These are phyloP conservation scores for Xylaria sp. DNA, from an alignment of 2,329 filamentous ascomycete genomes.

Conservation along the genomic window DNA sequence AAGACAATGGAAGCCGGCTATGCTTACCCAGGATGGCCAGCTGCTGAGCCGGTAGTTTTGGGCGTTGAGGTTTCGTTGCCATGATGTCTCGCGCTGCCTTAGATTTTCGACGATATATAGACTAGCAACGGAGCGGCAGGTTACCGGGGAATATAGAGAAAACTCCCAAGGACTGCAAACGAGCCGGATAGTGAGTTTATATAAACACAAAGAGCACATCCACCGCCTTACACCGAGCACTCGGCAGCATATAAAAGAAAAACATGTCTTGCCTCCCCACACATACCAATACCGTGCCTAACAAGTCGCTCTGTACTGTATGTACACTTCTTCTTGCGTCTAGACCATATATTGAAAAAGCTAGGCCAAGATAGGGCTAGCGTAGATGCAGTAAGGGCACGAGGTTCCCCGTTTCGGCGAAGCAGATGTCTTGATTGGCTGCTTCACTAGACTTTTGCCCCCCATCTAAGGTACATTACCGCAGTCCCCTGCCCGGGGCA, in stretches of 20 bases:
- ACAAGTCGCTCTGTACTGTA: not conserved
- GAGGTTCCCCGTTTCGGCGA: conserved; percentile 24
- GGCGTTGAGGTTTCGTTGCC: conserved; percentile 47
- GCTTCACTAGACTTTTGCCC: conserved; percentile 2
- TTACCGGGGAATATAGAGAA: conserved; percentile 6
- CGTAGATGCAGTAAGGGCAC: conserved; percentile 16
- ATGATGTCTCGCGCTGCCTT: conserved; percentile 32
- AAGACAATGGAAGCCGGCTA: conserved; percentile 26
- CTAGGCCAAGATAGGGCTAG: not conserved
- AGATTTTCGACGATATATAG: not conserved
- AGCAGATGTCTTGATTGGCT: conserved; percentile 29
- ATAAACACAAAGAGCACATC: conserved; percentile 16
- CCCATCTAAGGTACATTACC: not conserved
- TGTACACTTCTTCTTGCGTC: not conserved
- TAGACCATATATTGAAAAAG: not conserved
- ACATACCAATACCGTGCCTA: not conserved
- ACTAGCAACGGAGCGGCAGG: conserved; percentile 3
- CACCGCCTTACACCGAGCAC: not conserved
- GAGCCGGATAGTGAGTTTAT: not conserved
- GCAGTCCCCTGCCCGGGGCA: not conserved
- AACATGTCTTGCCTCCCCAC: conserved; percentile 12
- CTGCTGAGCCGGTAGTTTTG: conserved; percentile 80
- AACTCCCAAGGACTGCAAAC: not conserved
- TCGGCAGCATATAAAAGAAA: not conserved
- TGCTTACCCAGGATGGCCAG: conserved; percentile 79